Percentiles rank a stretch among this genome's conserved stretches.
phyloP scores from a whole-genome alignment of 2,329 filamentous ascomycete species.

The Cordyceps pruinosa region DNA sequence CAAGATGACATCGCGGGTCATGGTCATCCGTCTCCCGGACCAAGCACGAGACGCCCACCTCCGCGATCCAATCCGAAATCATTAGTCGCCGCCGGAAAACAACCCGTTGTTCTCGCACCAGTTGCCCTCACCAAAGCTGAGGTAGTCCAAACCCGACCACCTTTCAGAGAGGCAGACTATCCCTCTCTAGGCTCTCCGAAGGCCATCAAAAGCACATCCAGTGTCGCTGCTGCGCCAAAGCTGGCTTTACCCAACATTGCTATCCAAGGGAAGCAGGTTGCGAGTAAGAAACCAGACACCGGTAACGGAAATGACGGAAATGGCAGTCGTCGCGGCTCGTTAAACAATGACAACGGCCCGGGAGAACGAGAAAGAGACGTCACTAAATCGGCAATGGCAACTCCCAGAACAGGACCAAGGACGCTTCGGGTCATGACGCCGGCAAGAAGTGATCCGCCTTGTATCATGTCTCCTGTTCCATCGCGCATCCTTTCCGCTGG shows the following conservation, averaged over 20 bases:
- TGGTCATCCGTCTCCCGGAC: neutral
- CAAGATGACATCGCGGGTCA: neutral
- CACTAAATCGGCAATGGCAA: constrained; percentile 41
- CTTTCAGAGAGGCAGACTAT: constrained; percentile 49
- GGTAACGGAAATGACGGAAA: constrained; percentile 11
- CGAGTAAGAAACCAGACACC: constrained; percentile 25
- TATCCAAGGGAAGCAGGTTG: constrained; percentile 27
- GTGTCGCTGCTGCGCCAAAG: constrained; percentile 27
- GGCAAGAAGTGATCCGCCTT: constrained; percentile 52
- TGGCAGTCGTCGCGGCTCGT: constrained; percentile 16
- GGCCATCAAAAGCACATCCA: constrained; percentile 26
- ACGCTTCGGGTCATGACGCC: constrained; percentile 65
- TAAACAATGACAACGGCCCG: constrained; percentile 10
- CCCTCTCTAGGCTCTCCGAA: constrained; percentile 48
- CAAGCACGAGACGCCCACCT: constrained; percentile 18
- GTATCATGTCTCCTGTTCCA: constrained; percentile 27
- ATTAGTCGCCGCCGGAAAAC: neutral
- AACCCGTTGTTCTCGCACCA: constrained; percentile 13
- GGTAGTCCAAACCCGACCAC: constrained; percentile 27
- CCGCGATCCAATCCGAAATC: constrained; percentile 21
- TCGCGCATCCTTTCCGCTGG: constrained; percentile 25
- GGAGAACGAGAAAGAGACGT: constrained; percentile 25
- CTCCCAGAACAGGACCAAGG: constrained; percentile 48
- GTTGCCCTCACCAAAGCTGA: constrained; percentile 20
- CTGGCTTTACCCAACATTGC: constrained; percentile 21